These are phyloP conservation scores for Agrocybe chaxingu DNA, from an alignment of 768 basidiomycete species.

Conservation along the genomic window DNA sequence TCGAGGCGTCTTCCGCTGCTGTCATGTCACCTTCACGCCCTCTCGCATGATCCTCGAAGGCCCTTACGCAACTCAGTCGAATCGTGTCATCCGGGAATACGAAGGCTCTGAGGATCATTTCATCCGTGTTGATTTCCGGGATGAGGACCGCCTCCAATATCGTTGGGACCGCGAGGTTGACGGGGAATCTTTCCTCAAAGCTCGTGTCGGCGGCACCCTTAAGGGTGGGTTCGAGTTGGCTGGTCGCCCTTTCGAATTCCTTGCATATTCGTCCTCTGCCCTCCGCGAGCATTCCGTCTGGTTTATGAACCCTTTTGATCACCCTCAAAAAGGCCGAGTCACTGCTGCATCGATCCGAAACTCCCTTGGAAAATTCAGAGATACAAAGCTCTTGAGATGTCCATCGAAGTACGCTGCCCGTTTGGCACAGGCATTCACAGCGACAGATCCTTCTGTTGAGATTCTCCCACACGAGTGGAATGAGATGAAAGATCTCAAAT, in stretches of 20 bases:
- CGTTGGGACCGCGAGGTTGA: constrained; percentile 71
- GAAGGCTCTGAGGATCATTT: constrained; percentile 61
- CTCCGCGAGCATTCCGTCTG: constrained; percentile 80
- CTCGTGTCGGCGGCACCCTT: constrained; percentile 56
- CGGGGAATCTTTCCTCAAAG: constrained; percentile 47
- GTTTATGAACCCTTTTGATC: constrained; percentile 66
- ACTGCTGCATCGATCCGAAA: constrained; percentile 57
- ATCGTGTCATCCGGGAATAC: constrained; percentile 74
- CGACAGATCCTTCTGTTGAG: constrained; percentile 69
- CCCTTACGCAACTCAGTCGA: constrained; percentile 72
- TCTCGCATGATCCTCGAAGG: constrained; percentile 75
- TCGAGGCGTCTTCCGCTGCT: constrained; percentile 54
- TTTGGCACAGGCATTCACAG: constrained; percentile 80
- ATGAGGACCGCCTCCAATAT: constrained; percentile 76
- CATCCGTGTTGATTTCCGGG: constrained; percentile 80
- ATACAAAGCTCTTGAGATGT: constrained; percentile 37
- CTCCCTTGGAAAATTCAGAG: constrained; percentile 66
- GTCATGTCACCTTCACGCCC: constrained; percentile 75
- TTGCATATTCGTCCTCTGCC: constrained; percentile 80
- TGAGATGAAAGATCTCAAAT: constrained; percentile 53
- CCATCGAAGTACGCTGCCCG: constrained; percentile 86
- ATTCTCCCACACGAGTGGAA: constrained; percentile 61
- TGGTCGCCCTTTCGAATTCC: constrained; percentile 71
- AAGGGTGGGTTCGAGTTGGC: constrained; percentile 68
- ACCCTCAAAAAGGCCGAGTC: constrained; percentile 36